Evolutionary conservation across 164 flowering plant genomes (phyloP), one percentile per base, ranked within the genome.

Genomic region (Echeveria elegans): DNA sequence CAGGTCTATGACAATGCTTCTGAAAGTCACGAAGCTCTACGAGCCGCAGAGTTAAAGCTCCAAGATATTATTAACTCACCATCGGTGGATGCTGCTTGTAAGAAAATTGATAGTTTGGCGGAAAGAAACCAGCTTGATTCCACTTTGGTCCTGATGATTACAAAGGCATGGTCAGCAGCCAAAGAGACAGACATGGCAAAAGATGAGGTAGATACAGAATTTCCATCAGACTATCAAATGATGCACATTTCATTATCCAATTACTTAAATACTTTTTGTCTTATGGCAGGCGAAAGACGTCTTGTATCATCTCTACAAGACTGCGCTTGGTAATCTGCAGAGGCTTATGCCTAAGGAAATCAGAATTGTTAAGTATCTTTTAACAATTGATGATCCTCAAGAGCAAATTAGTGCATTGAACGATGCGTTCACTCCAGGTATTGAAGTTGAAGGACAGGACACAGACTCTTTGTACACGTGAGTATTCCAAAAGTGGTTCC

Each of bases 361-460:
- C 19, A 81, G 92, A 72, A 91, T 94, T 72, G 68, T 89, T 0
- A 91, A 88, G 82, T 85, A 86, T 82, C 82, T 94, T 69, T 87
- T 94, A 67, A 82, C 77, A n/a, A 80, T 91, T 43, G 79, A 89
- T 71, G 96, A 94, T 78, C 95, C 89, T 19, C 85, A 85, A 67
- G 85, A 82, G 78, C 79, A 50, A 48, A 43, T 85, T 36, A 72
- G 75, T 75, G 81, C 83, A 19, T 71, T 94, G 19, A 77, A 79
- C 21, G 92, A 91, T 73, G 99, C 99, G 69, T 91, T 94, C 73
- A 88, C 94, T 61, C 96, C 99, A 0, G 98, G 96, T 63, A 85
- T 78, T 38, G 97, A 90, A 80, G 70, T 84, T 74, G 92, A 90
- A 82, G 91, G 95, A 66, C 71, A 77, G 66, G 83, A 90, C 63